Conservation (phyloP, 805 yeast genomes). For the Cyberlindnera xylosilytica region DNA sequence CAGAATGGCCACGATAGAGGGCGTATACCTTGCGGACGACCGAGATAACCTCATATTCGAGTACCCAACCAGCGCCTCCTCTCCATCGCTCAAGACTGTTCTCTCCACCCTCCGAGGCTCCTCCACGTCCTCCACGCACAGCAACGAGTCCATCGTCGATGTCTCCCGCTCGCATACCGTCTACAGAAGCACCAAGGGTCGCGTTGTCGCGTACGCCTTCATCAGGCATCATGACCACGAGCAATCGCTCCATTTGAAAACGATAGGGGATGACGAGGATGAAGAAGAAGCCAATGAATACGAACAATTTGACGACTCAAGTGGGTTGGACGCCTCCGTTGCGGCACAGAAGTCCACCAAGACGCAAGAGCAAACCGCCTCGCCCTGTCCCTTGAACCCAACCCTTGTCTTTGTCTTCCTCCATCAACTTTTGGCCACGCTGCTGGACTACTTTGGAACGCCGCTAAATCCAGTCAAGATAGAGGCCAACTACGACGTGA, state of each 20-base stretch:
- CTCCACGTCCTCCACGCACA: slow-evolving; percentile 7
- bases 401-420: slow-evolving; percentile 53
- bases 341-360: neutral
- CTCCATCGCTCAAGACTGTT: slow-evolving; percentile 32
- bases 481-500: slow-evolving; percentile 65
- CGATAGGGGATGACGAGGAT: slow-evolving; percentile 12
- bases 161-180: slow-evolving; percentile 20
- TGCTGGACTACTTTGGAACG: slow-evolving; percentile 55
- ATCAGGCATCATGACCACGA: slow-evolving; percentile 13
- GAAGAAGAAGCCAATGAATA: slow-evolving; percentile 10
- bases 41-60: slow-evolving; percentile 37
- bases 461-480: slow-evolving; percentile 58
- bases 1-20: slow-evolving; percentile 34
- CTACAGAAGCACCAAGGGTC: slow-evolving; percentile 15
- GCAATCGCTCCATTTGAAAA: slow-evolving; percentile 16
- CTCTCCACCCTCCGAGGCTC: slow-evolving; percentile 23
- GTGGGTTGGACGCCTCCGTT: slow-evolving; percentile 1
- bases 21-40: slow-evolving; percentile 38
- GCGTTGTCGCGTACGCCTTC: slow-evolving; percentile 18
- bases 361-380: slow-evolving; percentile 18
- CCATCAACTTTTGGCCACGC: slow-evolving; percentile 43
- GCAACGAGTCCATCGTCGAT: slow-evolving; percentile 18
- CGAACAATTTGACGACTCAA: neutral
- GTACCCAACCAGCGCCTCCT: slow-evolving; percentile 32
- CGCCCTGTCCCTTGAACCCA: slow-evolving; percentile 36